These are phyloP conservation scores for Acanthamoeba castellanii DNA, from an alignment of 208 protist genomes.

Conservation along the genomic window DNA sequence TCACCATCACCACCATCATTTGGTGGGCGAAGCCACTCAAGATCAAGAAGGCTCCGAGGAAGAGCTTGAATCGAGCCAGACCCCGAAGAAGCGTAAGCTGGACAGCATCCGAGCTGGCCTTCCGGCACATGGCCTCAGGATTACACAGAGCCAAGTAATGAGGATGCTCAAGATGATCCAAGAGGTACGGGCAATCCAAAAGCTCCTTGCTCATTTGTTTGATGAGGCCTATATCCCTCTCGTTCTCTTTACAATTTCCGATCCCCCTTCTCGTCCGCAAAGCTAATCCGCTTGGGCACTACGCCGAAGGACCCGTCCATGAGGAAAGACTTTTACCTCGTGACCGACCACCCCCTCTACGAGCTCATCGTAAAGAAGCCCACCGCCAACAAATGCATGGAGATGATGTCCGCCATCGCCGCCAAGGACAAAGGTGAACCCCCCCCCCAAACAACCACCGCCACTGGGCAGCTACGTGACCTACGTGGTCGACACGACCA, in stretches of 20 bases:
- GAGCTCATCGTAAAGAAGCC: slow-evolving; percentile 57
- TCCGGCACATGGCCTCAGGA: neutral
- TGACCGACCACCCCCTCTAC: slow-evolving; percentile 28
- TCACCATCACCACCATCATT: neutral
- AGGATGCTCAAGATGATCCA: slow-evolving; percentile 48
- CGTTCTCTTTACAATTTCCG: neutral
- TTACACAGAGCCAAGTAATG: slow-evolving; percentile 45
- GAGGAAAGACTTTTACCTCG: slow-evolving; percentile 54
- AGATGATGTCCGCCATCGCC: slow-evolving; percentile 40
- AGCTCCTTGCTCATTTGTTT: neutral
- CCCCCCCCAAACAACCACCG: neutral
- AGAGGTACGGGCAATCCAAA: neutral
- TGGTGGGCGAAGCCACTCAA: neutral
- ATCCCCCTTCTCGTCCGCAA: neutral
- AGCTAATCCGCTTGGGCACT: neutral
- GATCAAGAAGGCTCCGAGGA: slow-evolving; percentile 49
- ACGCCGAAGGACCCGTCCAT: slow-evolving; percentile 21
- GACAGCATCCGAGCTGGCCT: slow-evolving; percentile 49
- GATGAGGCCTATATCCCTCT: too few species aligned
- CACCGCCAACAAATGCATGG: slow-evolving; percentile 46
- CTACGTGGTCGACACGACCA: neutral
- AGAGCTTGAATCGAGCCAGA: slow-evolving; percentile 37
- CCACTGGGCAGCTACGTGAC: neutral
- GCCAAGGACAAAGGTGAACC: slow-evolving; percentile 46
- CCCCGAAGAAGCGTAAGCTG: slow-evolving; percentile 33